Evolutionary conservation across 768 basidiomycete genomes (phyloP).

Genomic region (Trametes maxima): DNA sequence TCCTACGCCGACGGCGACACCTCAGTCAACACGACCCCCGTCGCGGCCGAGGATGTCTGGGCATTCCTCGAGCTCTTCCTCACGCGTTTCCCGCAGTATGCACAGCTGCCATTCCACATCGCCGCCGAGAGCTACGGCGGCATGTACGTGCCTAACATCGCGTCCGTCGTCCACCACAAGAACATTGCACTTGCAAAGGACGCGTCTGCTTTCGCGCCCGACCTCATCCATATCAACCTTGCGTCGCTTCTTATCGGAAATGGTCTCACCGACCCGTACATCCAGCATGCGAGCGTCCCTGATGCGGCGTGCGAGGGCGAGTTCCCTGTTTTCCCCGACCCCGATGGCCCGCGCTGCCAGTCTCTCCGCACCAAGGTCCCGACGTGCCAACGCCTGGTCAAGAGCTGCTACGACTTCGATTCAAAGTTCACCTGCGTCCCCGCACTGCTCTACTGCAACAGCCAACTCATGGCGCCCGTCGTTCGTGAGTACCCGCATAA

Average conservation of each 20-base stretch:
- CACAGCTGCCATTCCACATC: constrained; percentile 70
- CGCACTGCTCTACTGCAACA: constrained; percentile 79
- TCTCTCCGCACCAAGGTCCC: constrained; percentile 49
- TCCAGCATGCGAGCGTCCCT: constrained; percentile 79
- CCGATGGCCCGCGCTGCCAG: constrained; percentile 47
- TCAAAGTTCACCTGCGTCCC: constrained; percentile 51
- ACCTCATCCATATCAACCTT: constrained; percentile 76
- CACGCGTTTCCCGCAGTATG: constrained; percentile 73
- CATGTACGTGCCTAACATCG: constrained; percentile 84
- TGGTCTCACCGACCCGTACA: constrained; percentile 80
- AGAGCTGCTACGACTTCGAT: constrained; percentile 50
- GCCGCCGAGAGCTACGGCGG: constrained; percentile 79
- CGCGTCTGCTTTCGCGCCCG: constrained; percentile 37
- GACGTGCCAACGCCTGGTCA: constrained; percentile 54
- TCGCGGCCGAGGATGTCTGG: constrained; percentile 89
- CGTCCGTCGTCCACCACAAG: constrained; percentile 75
- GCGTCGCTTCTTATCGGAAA: constrained; percentile 86
- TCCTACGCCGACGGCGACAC: constrained; percentile 81
- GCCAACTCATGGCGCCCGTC: constrained; percentile 70
- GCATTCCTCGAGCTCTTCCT: constrained; percentile 84
- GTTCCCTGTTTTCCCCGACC: constrained; percentile 75
- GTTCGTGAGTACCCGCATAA: constrained; percentile 51
- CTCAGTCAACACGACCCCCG: constrained; percentile 76
- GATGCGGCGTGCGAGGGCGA: constrained; percentile 85
- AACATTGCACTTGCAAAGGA: constrained; percentile 54